Base-by-base conservation (phyloP, 805 yeast species). In the Pichia californica region DNA sequence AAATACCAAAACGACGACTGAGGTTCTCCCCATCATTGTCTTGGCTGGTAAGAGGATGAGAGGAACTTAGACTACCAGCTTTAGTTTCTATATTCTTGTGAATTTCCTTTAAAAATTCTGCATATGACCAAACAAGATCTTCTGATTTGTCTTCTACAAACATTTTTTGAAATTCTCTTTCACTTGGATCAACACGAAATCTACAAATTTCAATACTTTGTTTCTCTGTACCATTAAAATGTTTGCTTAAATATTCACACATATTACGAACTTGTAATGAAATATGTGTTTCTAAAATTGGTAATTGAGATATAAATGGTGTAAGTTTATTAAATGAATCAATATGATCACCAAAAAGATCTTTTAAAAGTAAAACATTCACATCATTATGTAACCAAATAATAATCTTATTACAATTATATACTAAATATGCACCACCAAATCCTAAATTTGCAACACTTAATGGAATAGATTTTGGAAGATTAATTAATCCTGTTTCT, bases 401-500 rank as follows among this genome's bases (percentile, higher is more conserved):
- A 40, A 69, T 69, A 4, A 80, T 68, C 13, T 64, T 55, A 19
- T 66, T 68, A 16, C 95, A 91, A 54, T 86, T 77, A 66, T 84
- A 88, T 18, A 83, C 62, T 37, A 93, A 58, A 61, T 84, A 88
- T 8, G 85, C 88, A 7, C 95, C 94, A 34, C 88, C 87, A 41
- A 73, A 68, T 46, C 78, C 65, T 42, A 76, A 55, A 32, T 61
- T 55, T 35, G 65, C 43, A 14, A 68, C 56, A 19, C 74, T 52
- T 49, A 76, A 76, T 29, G 71, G 74, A 27, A 67, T 62, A 52
- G 64, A 73, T 50, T 49, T 64, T 3, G 83, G 95, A 50, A 71
- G 54, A n/a, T 53, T 62, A 58, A 77, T 74, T 13, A 44, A 53
- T 42, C 58, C 73, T 51, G 50, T 61, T 53, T 67, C 63, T 36